Conservation (phyloP, 1,284 basidiomycete species). For the Singerocomus rubriflavus region DNA sequence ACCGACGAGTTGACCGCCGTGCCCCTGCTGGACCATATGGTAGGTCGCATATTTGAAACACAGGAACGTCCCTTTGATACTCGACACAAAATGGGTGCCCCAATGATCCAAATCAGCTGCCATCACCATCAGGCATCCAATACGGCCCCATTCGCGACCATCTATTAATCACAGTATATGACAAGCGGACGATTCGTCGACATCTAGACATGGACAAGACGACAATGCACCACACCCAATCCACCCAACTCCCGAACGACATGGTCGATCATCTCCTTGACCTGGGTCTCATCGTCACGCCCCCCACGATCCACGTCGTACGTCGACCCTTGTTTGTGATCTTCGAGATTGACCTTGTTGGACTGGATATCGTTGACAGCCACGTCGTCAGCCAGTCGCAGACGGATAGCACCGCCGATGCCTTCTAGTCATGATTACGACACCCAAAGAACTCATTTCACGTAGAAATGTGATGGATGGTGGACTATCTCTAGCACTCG, state of each 20-base stretch:
- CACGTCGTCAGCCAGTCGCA: conserved; percentile 40
- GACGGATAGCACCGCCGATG: conserved; percentile 41
- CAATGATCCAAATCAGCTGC: not conserved
- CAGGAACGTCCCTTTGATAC: conserved; percentile 22
- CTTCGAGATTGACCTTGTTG: conserved; percentile 31
- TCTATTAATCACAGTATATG: conserved; percentile 6
- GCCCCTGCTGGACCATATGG: conserved; percentile 44
- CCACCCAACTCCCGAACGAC: conserved; percentile 13
- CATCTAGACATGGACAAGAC: too few species aligned
- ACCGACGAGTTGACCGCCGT: conserved; percentile 41
- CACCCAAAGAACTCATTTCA: not conserved
- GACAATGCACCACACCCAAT: conserved; percentile 12
- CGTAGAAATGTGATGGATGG: too few species aligned
- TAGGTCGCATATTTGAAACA: conserved; percentile 36
- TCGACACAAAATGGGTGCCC: conserved; percentile 7
- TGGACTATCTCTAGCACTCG: not conserved
- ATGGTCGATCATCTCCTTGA: conserved; percentile 34
- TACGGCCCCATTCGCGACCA: conserved; percentile 31
- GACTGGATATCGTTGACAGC: conserved; percentile 40
- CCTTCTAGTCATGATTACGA: conserved; percentile 42
- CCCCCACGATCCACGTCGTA: conserved; percentile 29
- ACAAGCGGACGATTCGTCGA: not conserved
- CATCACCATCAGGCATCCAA: not conserved
- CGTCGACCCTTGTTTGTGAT: conserved; percentile 32
- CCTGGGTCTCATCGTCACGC: conserved; percentile 39